Evolutionary conservation across 176 grass and related monocot species (phyloP), one percentile per base, ranked within the genome.

Genomic region (Pharus latifolius): DNA sequence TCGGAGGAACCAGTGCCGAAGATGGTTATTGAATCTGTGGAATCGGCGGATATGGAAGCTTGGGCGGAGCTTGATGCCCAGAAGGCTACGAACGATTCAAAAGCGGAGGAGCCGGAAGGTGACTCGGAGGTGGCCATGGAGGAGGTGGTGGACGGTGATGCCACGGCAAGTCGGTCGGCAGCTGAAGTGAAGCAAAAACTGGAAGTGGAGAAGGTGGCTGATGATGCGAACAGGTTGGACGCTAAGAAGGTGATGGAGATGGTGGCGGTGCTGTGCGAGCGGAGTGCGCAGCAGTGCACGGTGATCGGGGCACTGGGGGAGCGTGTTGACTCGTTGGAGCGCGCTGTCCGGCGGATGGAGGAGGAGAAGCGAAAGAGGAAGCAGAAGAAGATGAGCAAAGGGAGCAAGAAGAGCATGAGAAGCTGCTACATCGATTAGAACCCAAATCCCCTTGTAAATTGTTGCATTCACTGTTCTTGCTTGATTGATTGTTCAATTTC

Each of bases 321-420:
- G 16, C 67, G 80, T 7, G 88, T 92, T 22, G 67, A 87, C 31
- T 13, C n/a, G 17, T 72, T 96, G n/a, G 92, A 92, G 63, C 77
- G n/a, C 31, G 19, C 79, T 26, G 57, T 96, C 38, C 68, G 75
- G 41, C 76, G 67, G 8, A 85, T 83, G 34, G 82, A 88, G 42
- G 76, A 55, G 22, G 75, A 64, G 6, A 51, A 64, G 6, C 30
- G 73, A 40, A 80, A 23, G 25, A 80, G 46, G 60, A 76, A 76
- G 63, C 69, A 48, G 7, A 76, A 37, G 20, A 54, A 73, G 2
- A 59, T 52, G 35, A 45, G 16, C 45, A 74, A 72, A 1, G 66
- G 17, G 4, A 59, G 32, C 59, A 54, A 12, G 1, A 23, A 31
- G 48, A 40, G 4, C 41, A 80, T n/a, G 48, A 51, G 5, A 33